phyloP scores from a whole-genome alignment of 176 grass and related monocot species.

The Guadua angustifolia region DNA sequence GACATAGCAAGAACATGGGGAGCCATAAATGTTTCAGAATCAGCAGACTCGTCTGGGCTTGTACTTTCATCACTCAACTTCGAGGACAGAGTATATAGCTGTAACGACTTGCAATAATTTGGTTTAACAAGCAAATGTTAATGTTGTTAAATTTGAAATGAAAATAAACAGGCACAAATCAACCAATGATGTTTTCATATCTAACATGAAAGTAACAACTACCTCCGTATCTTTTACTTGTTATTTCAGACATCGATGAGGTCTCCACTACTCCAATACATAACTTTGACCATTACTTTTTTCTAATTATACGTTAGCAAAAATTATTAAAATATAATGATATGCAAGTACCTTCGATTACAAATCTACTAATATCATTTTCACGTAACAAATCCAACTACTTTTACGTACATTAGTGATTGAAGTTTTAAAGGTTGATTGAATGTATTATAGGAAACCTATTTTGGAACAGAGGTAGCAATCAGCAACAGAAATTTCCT shows the following conservation, averaged over 20 bases:
- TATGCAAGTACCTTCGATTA: constrained; percentile 8
- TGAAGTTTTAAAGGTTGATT: constrained; percentile 10
- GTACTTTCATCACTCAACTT: constrained; percentile 57
- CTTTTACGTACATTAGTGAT: not conserved
- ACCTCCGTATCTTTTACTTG: not conserved
- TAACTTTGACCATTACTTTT: not conserved
- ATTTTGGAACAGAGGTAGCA: constrained; percentile 8
- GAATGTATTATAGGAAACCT: not conserved
- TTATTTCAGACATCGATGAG: not conserved
- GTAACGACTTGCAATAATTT: constrained; percentile 37
- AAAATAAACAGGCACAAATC: constrained; percentile 36
- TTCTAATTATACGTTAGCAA: not conserved
- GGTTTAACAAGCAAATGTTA: constrained; percentile 18
- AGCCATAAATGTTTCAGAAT: constrained; percentile 86
- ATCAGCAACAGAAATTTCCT: not conserved
- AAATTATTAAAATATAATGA: constrained; percentile 6
- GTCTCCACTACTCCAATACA: not conserved
- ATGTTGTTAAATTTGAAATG: constrained; percentile 20
- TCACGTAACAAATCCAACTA: not conserved
- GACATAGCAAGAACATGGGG: constrained; percentile 97
- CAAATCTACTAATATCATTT: constrained; percentile 28
- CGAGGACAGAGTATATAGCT: constrained; percentile 61
- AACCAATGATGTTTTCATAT: constrained; percentile 23
- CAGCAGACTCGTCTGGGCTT: constrained; percentile 51
- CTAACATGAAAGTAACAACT: not conserved